These are phyloP conservation scores for Penicillium sp. DNA, from an alignment of 2,329 filamentous ascomycete genomes.

Conservation along the genomic window DNA sequence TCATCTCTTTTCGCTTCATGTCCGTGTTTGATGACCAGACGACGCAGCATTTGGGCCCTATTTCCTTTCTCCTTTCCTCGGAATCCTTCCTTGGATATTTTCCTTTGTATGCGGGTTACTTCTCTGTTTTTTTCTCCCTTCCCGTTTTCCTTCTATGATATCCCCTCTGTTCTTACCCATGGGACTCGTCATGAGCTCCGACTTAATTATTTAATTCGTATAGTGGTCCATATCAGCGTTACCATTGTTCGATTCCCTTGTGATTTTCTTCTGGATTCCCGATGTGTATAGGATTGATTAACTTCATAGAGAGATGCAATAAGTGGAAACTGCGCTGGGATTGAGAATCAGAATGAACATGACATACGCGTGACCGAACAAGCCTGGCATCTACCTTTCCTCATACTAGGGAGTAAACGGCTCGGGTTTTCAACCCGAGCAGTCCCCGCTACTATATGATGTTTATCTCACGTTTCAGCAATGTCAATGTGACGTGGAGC, in stretches of 20 bases:
- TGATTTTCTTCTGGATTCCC: constrained; percentile 15
- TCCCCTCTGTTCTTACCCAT: constrained; percentile 41
- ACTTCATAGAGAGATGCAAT: constrained; percentile 10
- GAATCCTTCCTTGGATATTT: constrained; percentile 14
- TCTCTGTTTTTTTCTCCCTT: constrained; percentile 18
- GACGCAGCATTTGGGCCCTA: constrained; percentile 40
- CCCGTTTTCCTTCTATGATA: constrained; percentile 41
- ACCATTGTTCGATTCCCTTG: constrained; percentile 17
- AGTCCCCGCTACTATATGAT: background rate
- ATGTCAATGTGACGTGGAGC: constrained; percentile 15
- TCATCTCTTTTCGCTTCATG: constrained; percentile 34
- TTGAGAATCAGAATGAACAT: constrained; percentile 18
- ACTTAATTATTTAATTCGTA: constrained; percentile 33
- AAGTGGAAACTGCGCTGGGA: constrained; percentile 3
- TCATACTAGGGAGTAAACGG: background rate
- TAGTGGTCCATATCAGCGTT: constrained; percentile 19
- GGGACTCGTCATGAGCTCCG: constrained; percentile 31
- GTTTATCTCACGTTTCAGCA: background rate
- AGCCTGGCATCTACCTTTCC: background rate
- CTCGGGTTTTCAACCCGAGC: constrained; percentile 12
- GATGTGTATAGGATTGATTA: constrained; percentile 18
- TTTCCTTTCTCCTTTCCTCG: constrained; percentile 15
- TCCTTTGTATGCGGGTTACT: constrained; percentile 14
- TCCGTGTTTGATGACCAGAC: constrained; percentile 43
- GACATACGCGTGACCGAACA: constrained; percentile 13